phyloP scores from a whole-genome alignment of 305 asterid species.

The Fraxinus baroniana region DNA sequence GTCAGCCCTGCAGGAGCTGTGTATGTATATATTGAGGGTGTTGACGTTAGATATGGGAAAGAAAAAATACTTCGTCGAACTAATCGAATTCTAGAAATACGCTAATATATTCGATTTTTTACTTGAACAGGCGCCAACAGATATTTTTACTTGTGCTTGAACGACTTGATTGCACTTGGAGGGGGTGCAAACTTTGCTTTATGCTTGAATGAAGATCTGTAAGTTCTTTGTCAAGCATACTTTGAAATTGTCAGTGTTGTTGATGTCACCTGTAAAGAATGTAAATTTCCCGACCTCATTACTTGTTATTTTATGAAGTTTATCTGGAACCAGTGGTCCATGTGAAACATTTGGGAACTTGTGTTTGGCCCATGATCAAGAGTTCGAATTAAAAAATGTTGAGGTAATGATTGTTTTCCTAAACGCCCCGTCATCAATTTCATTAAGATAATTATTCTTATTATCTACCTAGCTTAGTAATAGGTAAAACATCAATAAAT shows the following conservation, averaged over 20 bases:
- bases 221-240: conserved; percentile 33
- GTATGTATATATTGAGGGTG: neutral
- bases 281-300: neutral
- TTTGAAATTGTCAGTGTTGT: neutral
- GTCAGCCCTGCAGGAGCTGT: neutral
- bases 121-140: conserved; percentile 64
- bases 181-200: conserved; percentile 75
- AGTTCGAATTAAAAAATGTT: conserved; percentile 74
- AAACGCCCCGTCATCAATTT: neutral
- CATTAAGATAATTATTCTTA: neutral
- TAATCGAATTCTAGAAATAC: neutral
- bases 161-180: conserved; percentile 74
- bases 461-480: neutral
- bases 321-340: conserved; percentile 86
- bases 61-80: neutral
- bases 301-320: conserved; percentile 37
- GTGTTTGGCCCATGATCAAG: conserved; percentile 82
- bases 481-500: neutral
- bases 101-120: neutral
- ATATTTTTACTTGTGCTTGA: conserved; percentile 67
- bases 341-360: conserved; percentile 92
- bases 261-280: neutral
- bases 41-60: neutral
- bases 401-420: conserved; percentile 49
- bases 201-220: conserved; percentile 75